Evolutionary conservation across 2,329 filamentous ascomycete genomes (phyloP).

Genomic region (Fusarium longipes): DNA sequence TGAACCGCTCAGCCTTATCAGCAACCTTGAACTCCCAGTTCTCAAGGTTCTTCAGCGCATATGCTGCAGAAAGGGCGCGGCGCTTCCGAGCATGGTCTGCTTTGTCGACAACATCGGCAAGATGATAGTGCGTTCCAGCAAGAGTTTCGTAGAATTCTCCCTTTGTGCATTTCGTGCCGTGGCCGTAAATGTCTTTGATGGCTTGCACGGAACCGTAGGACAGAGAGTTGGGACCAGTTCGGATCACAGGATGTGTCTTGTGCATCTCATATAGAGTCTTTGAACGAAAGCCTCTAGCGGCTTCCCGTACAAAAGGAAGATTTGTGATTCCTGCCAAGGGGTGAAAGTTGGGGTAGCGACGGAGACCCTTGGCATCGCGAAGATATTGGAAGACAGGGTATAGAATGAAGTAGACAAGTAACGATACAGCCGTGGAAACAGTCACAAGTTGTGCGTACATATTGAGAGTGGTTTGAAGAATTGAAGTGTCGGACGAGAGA

Average conservation of each 20-base stretch:
- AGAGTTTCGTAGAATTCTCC: conserved; percentile 59
- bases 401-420: conserved; percentile 34
- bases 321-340: conserved; percentile 40
- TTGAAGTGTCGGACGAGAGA: not conserved
- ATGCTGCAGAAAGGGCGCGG: conserved; percentile 61
- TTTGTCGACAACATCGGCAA: conserved; percentile 64
- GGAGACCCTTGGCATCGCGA: conserved; percentile 53
- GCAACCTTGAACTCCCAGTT: conserved; percentile 66
- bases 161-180: conserved; percentile 62
- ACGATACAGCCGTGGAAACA: conserved; percentile 3
- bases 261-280: conserved; percentile 61
- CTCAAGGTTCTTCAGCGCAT: conserved; percentile 65
- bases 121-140: conserved; percentile 61
- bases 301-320: conserved; percentile 36
- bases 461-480: not conserved
- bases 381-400: conserved; percentile 33
- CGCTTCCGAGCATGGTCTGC: conserved; percentile 63
- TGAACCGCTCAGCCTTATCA: conserved; percentile 60
- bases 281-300: conserved; percentile 54
- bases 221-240: conserved; percentile 45
- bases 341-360: conserved; percentile 41
- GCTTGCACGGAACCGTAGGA: conserved; percentile 41
- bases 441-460: conserved; percentile 39
- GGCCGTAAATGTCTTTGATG: conserved; percentile 54
- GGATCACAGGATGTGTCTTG: conserved; percentile 52